Evolutionary conservation across 768 basidiomycete genomes (phyloP).

Genomic region (Trametes coccinea): DNA sequence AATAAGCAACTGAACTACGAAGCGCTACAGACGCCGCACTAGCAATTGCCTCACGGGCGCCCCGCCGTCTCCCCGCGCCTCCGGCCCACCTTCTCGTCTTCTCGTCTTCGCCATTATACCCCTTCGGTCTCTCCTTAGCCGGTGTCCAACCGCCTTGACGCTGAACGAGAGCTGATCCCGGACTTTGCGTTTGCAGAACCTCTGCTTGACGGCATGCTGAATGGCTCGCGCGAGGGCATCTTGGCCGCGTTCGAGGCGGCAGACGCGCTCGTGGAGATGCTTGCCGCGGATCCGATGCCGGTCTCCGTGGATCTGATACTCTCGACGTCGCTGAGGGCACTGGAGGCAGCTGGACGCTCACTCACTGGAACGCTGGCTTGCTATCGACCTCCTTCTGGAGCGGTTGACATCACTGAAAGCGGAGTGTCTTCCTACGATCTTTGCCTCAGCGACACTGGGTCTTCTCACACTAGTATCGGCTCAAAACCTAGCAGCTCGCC

Average conservation of each 20-base stretch:
- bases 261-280: conserved; percentile 6
- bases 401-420: background rate
- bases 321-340: background rate
- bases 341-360: background rate
- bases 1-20: background rate
- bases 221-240: background rate
- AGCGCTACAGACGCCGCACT: background rate
- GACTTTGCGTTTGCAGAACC: background rate
- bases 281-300: conserved; percentile 4
- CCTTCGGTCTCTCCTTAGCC: background rate
- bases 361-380: background rate
- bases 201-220: background rate
- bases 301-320: conserved; percentile 1
- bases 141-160: background rate
- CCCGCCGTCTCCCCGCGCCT: background rate
- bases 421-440: too few species aligned
- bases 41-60: background rate
- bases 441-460: too few species aligned
- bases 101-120: background rate
- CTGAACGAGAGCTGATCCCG: background rate
- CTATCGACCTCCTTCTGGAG: background rate
- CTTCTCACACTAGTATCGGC: too few species aligned
- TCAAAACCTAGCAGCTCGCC: too few species aligned
- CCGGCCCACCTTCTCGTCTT: background rate
- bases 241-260: conserved; percentile 5